Base-by-base conservation (phyloP, 75 land plant species). In the Pinus albicaulis region DNA sequence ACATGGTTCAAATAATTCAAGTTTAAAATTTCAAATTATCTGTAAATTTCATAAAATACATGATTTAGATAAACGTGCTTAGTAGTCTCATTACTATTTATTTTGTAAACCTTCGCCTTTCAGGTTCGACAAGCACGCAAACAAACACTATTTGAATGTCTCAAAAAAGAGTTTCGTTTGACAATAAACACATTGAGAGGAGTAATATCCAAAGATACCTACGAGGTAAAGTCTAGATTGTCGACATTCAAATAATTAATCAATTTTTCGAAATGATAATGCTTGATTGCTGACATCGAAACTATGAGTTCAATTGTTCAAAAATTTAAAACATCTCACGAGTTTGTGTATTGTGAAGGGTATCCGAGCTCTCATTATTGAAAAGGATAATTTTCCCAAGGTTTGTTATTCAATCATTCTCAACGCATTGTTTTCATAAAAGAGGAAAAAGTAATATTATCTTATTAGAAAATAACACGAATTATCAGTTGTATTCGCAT, bases 311-410 rank as follows among this genome's bases (percentile, higher is more conserved):
- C 17, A n/a, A 0, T 7, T 7, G 52, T 55, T 15, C 5, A 34
- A 16, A 59, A 20, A 6, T 7, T 58, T 25, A 16, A 58, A 5
- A 16, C 7, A 53, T 4, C 59, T 52, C 72, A 38, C 38, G 20
- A 74, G n/a, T 31, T 7, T 77, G 23, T 66, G 36, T 17, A 44
- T n/a, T 74, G 55, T 76, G 76, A 77, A 97, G 99, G 99, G 98
- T 56, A 93, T 94, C 5, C 78, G 99, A 82, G 90, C 98, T 76
- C 71, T 88, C 26, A 83, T 79, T 57, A 88, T 94, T 19, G 98
- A 97, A 71, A 94, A 92, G 65, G 99, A 95, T 79, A 94, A 94
- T 76, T 59, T 83, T 75, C 99, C 99, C 48, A 94, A 92, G 91
- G 99, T 91, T 72, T 59, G 44, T 58, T 41, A 69, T 71, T 57